Evolutionary conservation across 306 rosid species (phyloP).

Genomic region (apple (Malus domestica)): DNA sequence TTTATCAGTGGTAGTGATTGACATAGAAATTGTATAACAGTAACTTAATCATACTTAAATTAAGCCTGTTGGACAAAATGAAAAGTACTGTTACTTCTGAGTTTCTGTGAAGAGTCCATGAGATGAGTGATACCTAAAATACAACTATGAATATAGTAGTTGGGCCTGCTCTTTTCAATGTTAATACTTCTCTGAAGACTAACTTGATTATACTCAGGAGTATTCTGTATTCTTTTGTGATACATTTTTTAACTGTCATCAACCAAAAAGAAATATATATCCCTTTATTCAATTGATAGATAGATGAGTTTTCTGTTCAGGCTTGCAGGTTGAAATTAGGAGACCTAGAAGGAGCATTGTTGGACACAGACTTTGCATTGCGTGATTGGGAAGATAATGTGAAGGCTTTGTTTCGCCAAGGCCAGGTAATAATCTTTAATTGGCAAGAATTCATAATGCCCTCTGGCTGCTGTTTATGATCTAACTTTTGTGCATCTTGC

Average conservation of each 20-base stretch:
- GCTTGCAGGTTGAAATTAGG: conserved; percentile 80
- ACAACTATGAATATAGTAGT: background rate
- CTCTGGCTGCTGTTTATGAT: background rate
- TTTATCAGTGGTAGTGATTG: background rate
- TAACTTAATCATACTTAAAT: background rate
- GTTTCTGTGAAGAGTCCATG: background rate
- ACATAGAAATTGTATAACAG: background rate
- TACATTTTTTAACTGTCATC: background rate
- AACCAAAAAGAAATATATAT: background rate
- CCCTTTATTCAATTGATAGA: background rate
- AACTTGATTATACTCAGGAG: background rate
- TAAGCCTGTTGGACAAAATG: background rate
- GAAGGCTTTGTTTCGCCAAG: conserved; percentile 86
- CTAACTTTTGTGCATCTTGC: background rate
- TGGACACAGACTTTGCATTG: conserved; percentile 79
- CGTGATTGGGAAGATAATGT: conserved; percentile 79
- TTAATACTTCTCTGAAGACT: background rate
- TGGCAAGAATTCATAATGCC: background rate
- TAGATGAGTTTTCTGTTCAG: conserved; percentile 23
- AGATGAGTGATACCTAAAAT: background rate
- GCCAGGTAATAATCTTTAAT: conserved; percentile 57
- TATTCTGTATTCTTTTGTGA: background rate
- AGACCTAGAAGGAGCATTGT: conserved; percentile 73
- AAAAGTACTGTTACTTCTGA: background rate
- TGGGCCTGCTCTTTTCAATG: background rate